These are phyloP conservation scores for Epichloe brachyelytri DNA, from an alignment of 2,329 filamentous ascomycete species.

Conservation along the genomic window DNA sequence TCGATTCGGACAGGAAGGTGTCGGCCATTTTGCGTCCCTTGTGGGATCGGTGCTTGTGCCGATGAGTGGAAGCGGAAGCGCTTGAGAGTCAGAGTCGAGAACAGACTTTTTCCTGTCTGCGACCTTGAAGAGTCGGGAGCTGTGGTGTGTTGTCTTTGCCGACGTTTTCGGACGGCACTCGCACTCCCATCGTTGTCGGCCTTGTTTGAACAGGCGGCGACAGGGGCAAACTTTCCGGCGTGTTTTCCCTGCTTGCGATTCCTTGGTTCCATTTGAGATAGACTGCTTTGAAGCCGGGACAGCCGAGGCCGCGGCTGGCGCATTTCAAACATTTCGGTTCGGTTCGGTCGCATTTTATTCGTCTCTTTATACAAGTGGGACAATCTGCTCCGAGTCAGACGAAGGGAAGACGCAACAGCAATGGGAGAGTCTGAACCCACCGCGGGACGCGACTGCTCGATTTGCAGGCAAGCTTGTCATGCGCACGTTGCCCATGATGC, in stretches of 20 bases:
- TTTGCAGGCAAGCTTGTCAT: slow-evolving; percentile 8
- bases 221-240: slow-evolving; percentile 8
- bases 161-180: not conserved
- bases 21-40: not conserved
- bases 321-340: slow-evolving; percentile 11
- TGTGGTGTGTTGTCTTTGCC: not conserved
- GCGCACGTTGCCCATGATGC: slow-evolving; percentile 8
- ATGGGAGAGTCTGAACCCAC: slow-evolving; percentile 1
- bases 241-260: slow-evolving; percentile 11
- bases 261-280: slow-evolving; percentile 12
- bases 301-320: slow-evolving; percentile 7
- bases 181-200: not conserved
- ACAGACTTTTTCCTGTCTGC: not conserved
- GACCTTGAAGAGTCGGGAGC: not conserved
- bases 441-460: slow-evolving; percentile 8
- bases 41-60: not conserved
- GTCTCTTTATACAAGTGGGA: slow-evolving; percentile 9
- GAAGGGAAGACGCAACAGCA: not conserved
- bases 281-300: slow-evolving; percentile 9
- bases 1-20: slow-evolving; percentile 1
- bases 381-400: slow-evolving; percentile 7
- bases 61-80: not conserved
- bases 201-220: not conserved
- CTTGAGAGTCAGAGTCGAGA: not conserved
- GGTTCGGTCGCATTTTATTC: slow-evolving; percentile 12